Percentiles rank a stretch among this genome's conserved stretches.
Evolutionary conservation across 495 filamentous ascomycete genomes (phyloP).

Genomic region (Daldinia vernicosa): DNA sequence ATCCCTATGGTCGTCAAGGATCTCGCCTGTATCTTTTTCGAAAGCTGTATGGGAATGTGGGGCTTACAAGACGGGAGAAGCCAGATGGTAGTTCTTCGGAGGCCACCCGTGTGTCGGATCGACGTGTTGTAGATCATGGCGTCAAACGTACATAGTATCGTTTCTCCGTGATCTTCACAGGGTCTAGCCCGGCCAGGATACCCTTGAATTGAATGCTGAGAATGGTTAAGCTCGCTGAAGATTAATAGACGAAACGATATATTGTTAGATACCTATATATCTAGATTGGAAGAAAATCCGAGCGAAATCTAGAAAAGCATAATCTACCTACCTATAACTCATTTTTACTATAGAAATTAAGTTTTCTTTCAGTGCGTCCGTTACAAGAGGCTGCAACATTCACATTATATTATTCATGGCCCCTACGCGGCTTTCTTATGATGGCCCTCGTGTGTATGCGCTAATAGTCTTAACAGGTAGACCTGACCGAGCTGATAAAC

Average conservation of each 20-base stretch:
- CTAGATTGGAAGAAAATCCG: no score
- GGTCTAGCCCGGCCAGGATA: constrained; percentile 38
- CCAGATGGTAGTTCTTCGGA: constrained; percentile 25
- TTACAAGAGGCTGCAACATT: constrained; percentile 19
- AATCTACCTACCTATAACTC: no score
- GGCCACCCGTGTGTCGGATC: constrained; percentile 47
- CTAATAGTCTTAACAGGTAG: constrained; percentile 10
- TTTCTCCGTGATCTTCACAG: constrained; percentile 48
- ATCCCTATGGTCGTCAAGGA: constrained; percentile 10
- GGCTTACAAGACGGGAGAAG: constrained; percentile 13
- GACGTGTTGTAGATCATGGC: constrained; percentile 51
- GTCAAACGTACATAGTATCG: constrained; percentile 49
- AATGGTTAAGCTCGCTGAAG: background rate
- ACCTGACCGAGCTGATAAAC: constrained; percentile 29
- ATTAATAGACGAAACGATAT: no score
- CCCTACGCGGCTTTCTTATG: background rate
- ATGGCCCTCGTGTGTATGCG: constrained; percentile 6
- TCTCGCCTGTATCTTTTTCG: constrained; percentile 4
- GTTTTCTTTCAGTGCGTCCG: no score
- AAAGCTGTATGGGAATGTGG: constrained; percentile 15
- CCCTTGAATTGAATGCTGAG: background rate
- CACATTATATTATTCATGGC: constrained; percentile 2
- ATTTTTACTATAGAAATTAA: no score
- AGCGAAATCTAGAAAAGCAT: no score
- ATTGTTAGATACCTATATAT: no score